Conservation (phyloP, 2,329 filamentous ascomycete genomes). For the Epichloe sibirici region DNA sequence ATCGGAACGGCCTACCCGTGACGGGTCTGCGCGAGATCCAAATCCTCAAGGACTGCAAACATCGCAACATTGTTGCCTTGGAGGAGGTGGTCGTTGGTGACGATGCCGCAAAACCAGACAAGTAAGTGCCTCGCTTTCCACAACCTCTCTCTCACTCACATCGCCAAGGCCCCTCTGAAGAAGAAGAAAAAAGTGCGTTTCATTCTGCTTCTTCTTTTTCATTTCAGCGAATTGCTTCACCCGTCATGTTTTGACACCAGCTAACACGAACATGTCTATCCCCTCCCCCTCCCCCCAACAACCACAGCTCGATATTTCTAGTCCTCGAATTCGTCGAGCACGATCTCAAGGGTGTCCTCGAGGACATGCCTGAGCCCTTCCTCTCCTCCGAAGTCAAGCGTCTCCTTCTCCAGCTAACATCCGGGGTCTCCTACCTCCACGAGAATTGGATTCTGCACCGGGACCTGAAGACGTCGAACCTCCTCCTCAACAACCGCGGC, state of each 20-base stretch:
- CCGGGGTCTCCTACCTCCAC: conserved; percentile 77
- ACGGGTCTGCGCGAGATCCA: conserved; percentile 91
- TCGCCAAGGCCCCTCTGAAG: neutral
- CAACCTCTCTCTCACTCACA: neutral
- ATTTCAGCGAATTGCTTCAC: too few species aligned
- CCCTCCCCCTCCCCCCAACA: neutral
- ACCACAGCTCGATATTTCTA: conserved; percentile 59
- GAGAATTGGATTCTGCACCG: conserved; percentile 83
- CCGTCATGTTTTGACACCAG: neutral
- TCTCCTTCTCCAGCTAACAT: conserved; percentile 68
- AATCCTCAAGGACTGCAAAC: conserved; percentile 67
- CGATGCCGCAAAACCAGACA: conserved; percentile 39
- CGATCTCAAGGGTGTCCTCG: conserved; percentile 84
- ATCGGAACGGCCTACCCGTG: conserved; percentile 68
- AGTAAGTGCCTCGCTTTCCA: conserved; percentile 23
- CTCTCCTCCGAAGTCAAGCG: conserved; percentile 87
- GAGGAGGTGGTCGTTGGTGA: conserved; percentile 75
- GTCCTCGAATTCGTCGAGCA: conserved; percentile 98
- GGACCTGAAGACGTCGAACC: conserved; percentile 86
- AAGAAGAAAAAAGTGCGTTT: neutral
- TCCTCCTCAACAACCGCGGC: conserved; percentile 90
- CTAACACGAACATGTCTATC: too few species aligned
- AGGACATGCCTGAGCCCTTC: conserved; percentile 91
- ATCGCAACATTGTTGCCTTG: conserved; percentile 72
- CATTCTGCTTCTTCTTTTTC: neutral